phyloP scores from a whole-genome alignment of 1,139 yeast species.

The Spencermartinsiella ligniputridi region DNA sequence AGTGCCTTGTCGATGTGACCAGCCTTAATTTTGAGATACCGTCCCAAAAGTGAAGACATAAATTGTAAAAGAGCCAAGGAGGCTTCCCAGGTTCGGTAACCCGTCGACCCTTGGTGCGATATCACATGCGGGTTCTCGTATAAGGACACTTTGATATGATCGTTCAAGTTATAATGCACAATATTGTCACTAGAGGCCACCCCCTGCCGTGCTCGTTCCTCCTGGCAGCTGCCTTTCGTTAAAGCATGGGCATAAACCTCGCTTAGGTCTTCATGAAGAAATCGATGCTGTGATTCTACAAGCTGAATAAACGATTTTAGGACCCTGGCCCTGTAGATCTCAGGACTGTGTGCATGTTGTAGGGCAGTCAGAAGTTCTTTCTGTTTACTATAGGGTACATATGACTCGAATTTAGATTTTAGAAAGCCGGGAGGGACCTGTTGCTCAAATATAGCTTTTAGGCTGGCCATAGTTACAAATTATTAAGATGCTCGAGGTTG shows the following conservation, averaged over 20 bases:
- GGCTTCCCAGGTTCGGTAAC: constrained; percentile 93
- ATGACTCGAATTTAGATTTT: constrained; percentile 1
- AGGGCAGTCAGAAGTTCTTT: constrained; percentile 14
- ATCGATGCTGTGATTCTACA: constrained; percentile 11
- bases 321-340: constrained; percentile 16
- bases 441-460: constrained; percentile 17
- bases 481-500: neutral
- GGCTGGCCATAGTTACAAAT: neutral
- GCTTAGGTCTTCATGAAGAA: constrained; percentile 18
- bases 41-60: constrained; percentile 27
- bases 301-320: constrained; percentile 17
- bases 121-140: constrained; percentile 32
- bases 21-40: neutral
- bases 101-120: constrained; percentile 70
- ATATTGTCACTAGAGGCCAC: neutral
- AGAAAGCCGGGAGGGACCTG: constrained; percentile 22
- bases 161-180: constrained; percentile 5
- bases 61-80: constrained; percentile 61
- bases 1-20: neutral
- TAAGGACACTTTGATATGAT: constrained; percentile 9
- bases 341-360: constrained; percentile 8
- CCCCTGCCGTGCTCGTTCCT: neutral
- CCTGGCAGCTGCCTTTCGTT: constrained; percentile 1
- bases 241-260: constrained; percentile 21
- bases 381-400: constrained; percentile 11